Evolutionary conservation across 805 yeast species (phyloP), one percentile per base, ranked within the genome.

Genomic region (Clavispora asparagi): DNA sequence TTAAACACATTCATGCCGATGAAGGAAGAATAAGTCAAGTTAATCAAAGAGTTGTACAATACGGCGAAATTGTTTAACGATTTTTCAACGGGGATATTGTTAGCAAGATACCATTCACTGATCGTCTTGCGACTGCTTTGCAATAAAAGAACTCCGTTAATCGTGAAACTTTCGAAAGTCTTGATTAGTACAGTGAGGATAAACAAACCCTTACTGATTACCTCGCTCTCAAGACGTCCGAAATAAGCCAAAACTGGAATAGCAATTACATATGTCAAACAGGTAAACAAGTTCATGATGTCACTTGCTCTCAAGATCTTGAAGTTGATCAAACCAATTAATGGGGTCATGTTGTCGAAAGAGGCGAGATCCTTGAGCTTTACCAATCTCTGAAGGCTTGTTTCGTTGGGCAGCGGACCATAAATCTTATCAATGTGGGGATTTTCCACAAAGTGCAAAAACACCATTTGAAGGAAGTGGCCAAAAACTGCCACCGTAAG

Each of bases 381-480:
- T 47, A 62, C 64, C 55, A 59, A 65, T 56, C 63, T 63, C 37
- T 62, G 63, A 42, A 67, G 62, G 44, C 69, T 71, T 33, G 58
- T 59, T 42, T 64, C 70, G 39, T 67, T 71, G 28, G 63, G 57
- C 19, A 74, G 65, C 19, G 85, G 85, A 2, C 76, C 76, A 58
- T 83, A 87, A 14, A 85, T 86, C 66, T 84, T 85, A 49, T 85
- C 90, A 55, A 87, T 87, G 64, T 87, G 96, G 27, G 96, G 96
- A 56, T 83, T 85, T 63, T 87, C 96, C 41, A 87, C 90, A 51
- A 71, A 73, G 52, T 82, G 81, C 62, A 87, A 68, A 57, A 87
- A 87, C 25, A 80, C 72, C 75, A 87, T 87, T 62, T 87, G 96
- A 45, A 79, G 70, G 44, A 84, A 76, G 63, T 87, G 96, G 10